Base-by-base conservation (phyloP, 1,284 basidiomycete genomes). In the Cryptococcus sp. region DNA sequence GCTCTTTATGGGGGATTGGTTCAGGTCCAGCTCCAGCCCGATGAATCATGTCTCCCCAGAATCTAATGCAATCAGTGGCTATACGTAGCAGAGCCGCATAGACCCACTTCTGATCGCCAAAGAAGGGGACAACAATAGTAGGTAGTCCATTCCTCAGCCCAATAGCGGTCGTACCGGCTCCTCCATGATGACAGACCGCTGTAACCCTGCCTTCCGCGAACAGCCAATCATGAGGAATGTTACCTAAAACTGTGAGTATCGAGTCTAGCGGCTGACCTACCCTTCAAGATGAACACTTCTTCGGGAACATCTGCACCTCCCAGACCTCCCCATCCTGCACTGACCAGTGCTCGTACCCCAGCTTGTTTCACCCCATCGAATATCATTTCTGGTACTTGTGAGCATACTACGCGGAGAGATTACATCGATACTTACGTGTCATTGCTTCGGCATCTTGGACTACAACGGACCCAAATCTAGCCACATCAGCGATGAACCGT, bases 161-260 rank as follows among this genome's bases (percentile, higher is more conserved):
- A 7, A 84, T 82, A 0, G 84, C 83, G 3, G 83, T 83, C 0
- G 84, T 86, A 0, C 85, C 86, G 2, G 85, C 85, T 3, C 84
- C 85, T 4, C 85, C 86, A 63, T 87, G 85, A 66, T 87, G 85
- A n/a, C 84, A 83, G 0, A 86, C 84, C 0, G 84, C 84, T 15
- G 81, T 73, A 0, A 86, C 84, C 8, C 83, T 73, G 36, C 66
- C 67, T 0, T 73, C 66, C 8, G 81, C 81, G 62, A 87, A 87
- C 3, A 88, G 76, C 86, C 86, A 88, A 69, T 87, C 85, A 66
- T 87, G 85, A 0, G 85, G 84, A 1, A 87, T 80, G 57, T 83
- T 83, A 10, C 80, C 83, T 68, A 50, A 15, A 33, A 8, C 4
- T 50, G 33, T 62, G 52, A 64, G 58, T 50, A 23, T 7, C 23